Percentiles rank a stretch among this genome's conserved stretches.
Evolutionary conservation across 352 stramenopile genomes (phyloP).

Genomic region (Proteromonas lacertae): DNA sequence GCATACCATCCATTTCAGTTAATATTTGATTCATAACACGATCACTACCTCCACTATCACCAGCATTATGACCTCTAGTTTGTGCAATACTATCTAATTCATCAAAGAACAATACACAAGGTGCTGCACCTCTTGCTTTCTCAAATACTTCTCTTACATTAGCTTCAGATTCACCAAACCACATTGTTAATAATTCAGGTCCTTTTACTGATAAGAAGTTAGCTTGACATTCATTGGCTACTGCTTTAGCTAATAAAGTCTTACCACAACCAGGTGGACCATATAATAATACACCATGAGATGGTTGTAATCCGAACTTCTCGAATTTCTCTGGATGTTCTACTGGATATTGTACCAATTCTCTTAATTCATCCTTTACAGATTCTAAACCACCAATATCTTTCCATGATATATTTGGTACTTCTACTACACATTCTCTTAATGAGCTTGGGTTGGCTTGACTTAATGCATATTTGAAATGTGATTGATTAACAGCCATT

Average conservation of each 20-base stretch:
- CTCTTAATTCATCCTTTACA: constrained; percentile 71
- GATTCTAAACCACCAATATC: constrained; percentile 90
- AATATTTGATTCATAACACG: constrained; percentile 99
- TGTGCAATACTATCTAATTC: constrained; percentile 96
- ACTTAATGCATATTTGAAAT: constrained; percentile 84
- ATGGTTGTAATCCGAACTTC: constrained; percentile 37
- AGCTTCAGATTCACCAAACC: constrained; percentile 91
- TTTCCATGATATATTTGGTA: constrained; percentile 87
- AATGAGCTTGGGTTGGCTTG: constrained; percentile 90
- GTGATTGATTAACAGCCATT: constrained; percentile 85
- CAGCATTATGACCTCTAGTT: constrained; percentile 56
- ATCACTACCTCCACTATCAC: constrained; percentile 81
- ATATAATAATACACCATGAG: constrained; percentile 96
- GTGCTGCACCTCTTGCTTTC: constrained; percentile 75
- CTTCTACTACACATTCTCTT: constrained; percentile 90
- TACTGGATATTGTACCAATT: constrained; percentile 96
- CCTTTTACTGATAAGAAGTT: constrained; percentile 99
- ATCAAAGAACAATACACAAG: constrained; percentile 97
- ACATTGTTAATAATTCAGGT: constrained; percentile 96
- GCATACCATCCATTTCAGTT: constrained; percentile 96
- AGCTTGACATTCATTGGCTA: constrained; percentile 95
- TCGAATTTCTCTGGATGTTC: constrained; percentile 85
- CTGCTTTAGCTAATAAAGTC: no score
- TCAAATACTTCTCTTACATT: constrained; percentile 97
- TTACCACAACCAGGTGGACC: constrained; percentile 74